Conservation (phyloP, 202 grass and related monocot genomes). For the Hordeum pubiflorum region DNA sequence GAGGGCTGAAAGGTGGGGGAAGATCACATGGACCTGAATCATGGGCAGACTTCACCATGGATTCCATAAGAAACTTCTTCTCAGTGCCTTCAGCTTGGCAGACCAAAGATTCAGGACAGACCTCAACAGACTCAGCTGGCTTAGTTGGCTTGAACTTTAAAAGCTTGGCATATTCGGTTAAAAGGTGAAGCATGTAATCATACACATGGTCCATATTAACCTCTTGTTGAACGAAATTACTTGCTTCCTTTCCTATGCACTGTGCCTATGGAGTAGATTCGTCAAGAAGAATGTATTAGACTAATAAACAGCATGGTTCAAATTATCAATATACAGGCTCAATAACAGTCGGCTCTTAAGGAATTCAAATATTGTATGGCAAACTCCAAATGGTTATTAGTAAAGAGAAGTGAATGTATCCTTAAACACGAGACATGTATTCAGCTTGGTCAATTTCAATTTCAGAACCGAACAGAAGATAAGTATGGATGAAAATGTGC, state of each 20-base stretch:
- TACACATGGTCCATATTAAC: conserved; percentile 67
- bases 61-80: conserved; percentile 70
- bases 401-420: not conserved
- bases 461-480: not conserved
- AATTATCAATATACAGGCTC: not conserved
- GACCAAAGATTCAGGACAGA: conserved; percentile 64
- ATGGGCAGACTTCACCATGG: conserved; percentile 37
- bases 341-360: not conserved
- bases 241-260: conserved; percentile 65
- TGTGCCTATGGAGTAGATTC: conserved; percentile 41
- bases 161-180: conserved; percentile 80
- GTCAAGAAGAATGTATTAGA: not conserved
- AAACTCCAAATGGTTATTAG: not conserved
- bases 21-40: conserved; percentile 49
- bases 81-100: conserved; percentile 42
- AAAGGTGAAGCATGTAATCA: conserved; percentile 86
- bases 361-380: not conserved
- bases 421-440: not conserved
- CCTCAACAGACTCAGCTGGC: conserved; percentile 49
- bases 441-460: not conserved
- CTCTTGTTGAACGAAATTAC: conserved; percentile 54
- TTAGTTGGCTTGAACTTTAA: conserved; percentile 62
- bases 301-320: not conserved
- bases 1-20: conserved; percentile 38
- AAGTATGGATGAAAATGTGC: not conserved